Percentiles rank a stretch among this genome's conserved stretches.
phyloP scores from a whole-genome alignment of 345 rosid genomes.

The Corchorus olitorius region DNA sequence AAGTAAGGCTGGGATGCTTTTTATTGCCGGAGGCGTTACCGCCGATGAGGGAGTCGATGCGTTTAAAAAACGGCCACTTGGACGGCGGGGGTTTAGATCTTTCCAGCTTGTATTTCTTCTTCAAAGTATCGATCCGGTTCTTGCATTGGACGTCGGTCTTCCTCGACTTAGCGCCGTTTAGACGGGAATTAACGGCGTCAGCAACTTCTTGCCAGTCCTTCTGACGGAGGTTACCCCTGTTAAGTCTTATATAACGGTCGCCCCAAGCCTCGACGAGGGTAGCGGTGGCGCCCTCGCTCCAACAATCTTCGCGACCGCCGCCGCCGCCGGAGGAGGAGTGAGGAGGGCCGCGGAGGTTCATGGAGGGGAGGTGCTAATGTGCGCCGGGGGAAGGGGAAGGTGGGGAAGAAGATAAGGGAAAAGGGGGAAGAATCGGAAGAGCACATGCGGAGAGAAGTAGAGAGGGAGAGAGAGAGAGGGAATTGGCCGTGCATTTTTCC shows the following conservation, averaged over 20 bases:
- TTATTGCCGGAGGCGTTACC: slow-evolving; percentile 34
- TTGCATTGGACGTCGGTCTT: slow-evolving; percentile 75
- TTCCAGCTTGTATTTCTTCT: slow-evolving; percentile 22
- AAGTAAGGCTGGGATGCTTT: slow-evolving; percentile 25
- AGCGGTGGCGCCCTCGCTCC: slow-evolving; percentile 83
- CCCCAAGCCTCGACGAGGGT: slow-evolving; percentile 90
- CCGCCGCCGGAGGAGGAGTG: slow-evolving; percentile 29
- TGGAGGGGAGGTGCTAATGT: slow-evolving; percentile 25
- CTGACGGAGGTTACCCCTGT: slow-evolving; percentile 83
- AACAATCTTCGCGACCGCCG: slow-evolving; percentile 82
- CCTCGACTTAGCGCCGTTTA: slow-evolving; percentile 44
- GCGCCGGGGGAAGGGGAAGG: slow-evolving; percentile 27
- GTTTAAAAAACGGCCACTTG: slow-evolving; percentile 8
- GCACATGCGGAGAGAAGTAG: not conserved
- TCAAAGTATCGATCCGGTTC: slow-evolving; percentile 65
- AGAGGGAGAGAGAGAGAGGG: not conserved
- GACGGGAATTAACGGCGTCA: slow-evolving; percentile 60
- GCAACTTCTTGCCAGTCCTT: slow-evolving; percentile 85
- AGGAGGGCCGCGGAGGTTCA: slow-evolving; percentile 30
- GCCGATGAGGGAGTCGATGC: slow-evolving; percentile 54
- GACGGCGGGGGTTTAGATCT: slow-evolving; percentile 6
- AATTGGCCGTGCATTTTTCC: slow-evolving; percentile 31
- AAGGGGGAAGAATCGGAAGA: slow-evolving; percentile 17
- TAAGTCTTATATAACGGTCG: slow-evolving; percentile 63
- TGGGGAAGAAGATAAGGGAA: slow-evolving; percentile 23